A percentile compares a stretch with the other conserved stretches of the same genome.
phyloP scores from a whole-genome alignment of 805 yeast species.

The Wickerhamiella occidentalis region DNA sequence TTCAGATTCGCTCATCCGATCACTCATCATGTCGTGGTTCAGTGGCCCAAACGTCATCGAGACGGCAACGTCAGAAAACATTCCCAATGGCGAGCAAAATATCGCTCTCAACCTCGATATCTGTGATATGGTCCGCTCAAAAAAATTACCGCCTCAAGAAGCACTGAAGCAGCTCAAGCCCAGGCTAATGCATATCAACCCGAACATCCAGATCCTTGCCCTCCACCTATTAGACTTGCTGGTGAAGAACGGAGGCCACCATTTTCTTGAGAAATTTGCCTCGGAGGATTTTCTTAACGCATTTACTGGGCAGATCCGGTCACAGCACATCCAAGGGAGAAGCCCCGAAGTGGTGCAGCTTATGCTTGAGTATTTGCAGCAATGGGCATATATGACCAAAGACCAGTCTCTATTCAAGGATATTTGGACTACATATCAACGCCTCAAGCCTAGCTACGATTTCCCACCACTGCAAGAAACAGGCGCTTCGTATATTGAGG shows the following conservation, averaged over 20 bases:
- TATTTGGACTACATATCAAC: slow-evolving; percentile 48
- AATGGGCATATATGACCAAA: slow-evolving; percentile 66
- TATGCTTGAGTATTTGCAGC: slow-evolving; percentile 54
- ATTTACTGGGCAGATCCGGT: slow-evolving; percentile 49
- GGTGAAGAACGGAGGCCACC: slow-evolving; percentile 85
- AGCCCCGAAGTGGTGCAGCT: slow-evolving; percentile 46
- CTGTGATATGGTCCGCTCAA: slow-evolving; percentile 75
- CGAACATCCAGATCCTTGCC: slow-evolving; percentile 65
- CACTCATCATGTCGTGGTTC: slow-evolving; percentile 28
- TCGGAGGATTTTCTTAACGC: slow-evolving; percentile 80
- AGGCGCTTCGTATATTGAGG: slow-evolving; percentile 52
- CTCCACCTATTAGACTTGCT: slow-evolving; percentile 73
- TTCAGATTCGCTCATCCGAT: too few species aligned
- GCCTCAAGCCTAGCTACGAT: slow-evolving; percentile 44
- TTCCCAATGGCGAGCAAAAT: slow-evolving; percentile 85
- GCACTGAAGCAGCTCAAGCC: slow-evolving; percentile 78
- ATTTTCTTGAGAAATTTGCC: slow-evolving; percentile 66
- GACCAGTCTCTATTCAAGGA: slow-evolving; percentile 53
- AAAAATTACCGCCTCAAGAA: slow-evolving; percentile 62
- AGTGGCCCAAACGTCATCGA: slow-evolving; percentile 39
- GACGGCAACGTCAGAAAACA: slow-evolving; percentile 75
- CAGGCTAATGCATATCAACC: slow-evolving; percentile 58
- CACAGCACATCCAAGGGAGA: slow-evolving; percentile 30
- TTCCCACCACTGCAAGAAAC: slow-evolving; percentile 42
- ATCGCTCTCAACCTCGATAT: slow-evolving; percentile 61